phyloP scores from a whole-genome alignment of 768 basidiomycete genomes.

The Multifurca ochricompacta region DNA sequence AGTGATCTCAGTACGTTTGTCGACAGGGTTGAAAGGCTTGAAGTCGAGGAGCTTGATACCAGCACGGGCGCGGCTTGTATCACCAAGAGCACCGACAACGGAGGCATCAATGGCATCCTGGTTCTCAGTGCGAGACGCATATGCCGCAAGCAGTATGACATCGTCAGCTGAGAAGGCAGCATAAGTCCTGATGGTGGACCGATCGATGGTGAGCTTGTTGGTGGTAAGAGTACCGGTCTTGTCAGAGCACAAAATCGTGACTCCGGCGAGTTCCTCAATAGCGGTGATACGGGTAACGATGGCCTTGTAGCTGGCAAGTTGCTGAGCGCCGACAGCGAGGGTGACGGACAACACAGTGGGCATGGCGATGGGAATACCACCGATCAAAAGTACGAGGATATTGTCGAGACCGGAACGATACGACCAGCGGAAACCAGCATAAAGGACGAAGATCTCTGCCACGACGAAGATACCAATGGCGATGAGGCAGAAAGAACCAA shows the following conservation, averaged over 20 bases:
- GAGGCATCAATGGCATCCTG: slow-evolving; percentile 95
- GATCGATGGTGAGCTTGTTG: slow-evolving; percentile 99
- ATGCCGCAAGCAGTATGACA: slow-evolving; percentile 88
- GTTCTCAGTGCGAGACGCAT: slow-evolving; percentile 97
- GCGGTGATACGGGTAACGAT: slow-evolving; percentile 99
- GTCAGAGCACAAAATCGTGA: slow-evolving; percentile 98
- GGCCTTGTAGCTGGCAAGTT: slow-evolving; percentile 98
- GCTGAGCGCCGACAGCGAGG: slow-evolving; percentile 97
- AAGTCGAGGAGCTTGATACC: slow-evolving; percentile 97
- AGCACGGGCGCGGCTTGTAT: slow-evolving; percentile 65
- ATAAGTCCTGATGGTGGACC: slow-evolving; percentile 84
- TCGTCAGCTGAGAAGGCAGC: slow-evolving; percentile 83
- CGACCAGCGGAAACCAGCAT: slow-evolving; percentile 81
- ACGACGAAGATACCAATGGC: slow-evolving; percentile 94
- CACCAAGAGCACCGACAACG: slow-evolving; percentile 73
- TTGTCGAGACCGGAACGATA: slow-evolving; percentile 96
- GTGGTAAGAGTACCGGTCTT: slow-evolving; percentile 98
- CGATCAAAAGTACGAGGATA: slow-evolving; percentile 97
- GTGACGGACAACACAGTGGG: slow-evolving; percentile 97
- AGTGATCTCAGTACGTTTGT: slow-evolving; percentile 98
- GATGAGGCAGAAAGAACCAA: slow-evolving; percentile 95
- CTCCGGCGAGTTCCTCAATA: slow-evolving; percentile 96
- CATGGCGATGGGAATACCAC: slow-evolving; percentile 99
- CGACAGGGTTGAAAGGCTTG: slow-evolving; percentile 99
- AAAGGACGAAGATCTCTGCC: slow-evolving; percentile 89